These are phyloP conservation scores for Chrysanthemum seticuspe DNA, from an alignment of 129 eudicot genomes.

Conservation along the genomic window DNA sequence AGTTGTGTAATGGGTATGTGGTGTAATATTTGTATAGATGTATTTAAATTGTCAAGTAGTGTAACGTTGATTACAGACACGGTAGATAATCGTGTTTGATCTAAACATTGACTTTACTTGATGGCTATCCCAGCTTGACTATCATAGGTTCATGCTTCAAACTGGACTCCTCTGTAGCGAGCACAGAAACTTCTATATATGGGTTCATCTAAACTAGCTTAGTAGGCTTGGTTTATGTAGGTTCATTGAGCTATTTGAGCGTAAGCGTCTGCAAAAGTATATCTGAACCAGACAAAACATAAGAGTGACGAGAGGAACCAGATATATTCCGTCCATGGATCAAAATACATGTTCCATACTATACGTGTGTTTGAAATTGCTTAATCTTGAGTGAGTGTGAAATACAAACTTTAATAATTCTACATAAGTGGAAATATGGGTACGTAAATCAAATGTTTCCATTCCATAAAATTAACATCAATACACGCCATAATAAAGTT, in stretches of 20 bases:
- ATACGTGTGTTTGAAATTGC: too few relatives aligned
- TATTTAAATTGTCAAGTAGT: slow-evolving; percentile 27
- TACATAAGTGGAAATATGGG: too few relatives aligned
- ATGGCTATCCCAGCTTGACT: background rate
- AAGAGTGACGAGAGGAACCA: too few relatives aligned
- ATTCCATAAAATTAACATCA: too few relatives aligned
- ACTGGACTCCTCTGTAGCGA: background rate
- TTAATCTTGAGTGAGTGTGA: too few relatives aligned
- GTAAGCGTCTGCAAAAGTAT: background rate
- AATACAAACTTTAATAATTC: too few relatives aligned
- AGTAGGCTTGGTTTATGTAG: background rate
- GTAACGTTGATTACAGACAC: slow-evolving; percentile 1
- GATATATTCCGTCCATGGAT: too few relatives aligned
- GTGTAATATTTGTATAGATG: slow-evolving; percentile 24
- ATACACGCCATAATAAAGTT: too few relatives aligned
- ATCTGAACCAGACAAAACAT: background rate
- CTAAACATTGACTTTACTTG: background rate
- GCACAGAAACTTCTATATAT: background rate
- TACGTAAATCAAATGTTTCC: too few relatives aligned
- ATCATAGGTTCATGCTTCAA: background rate
- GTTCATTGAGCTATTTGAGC: background rate
- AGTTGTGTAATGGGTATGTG: background rate
- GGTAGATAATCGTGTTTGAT: background rate
- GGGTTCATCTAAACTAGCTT: background rate
- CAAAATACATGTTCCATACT: too few relatives aligned